These are phyloP conservation scores for Leccinum subtestaceum DNA, from an alignment of 768 basidiomycete genomes.

Conservation along the genomic window DNA sequence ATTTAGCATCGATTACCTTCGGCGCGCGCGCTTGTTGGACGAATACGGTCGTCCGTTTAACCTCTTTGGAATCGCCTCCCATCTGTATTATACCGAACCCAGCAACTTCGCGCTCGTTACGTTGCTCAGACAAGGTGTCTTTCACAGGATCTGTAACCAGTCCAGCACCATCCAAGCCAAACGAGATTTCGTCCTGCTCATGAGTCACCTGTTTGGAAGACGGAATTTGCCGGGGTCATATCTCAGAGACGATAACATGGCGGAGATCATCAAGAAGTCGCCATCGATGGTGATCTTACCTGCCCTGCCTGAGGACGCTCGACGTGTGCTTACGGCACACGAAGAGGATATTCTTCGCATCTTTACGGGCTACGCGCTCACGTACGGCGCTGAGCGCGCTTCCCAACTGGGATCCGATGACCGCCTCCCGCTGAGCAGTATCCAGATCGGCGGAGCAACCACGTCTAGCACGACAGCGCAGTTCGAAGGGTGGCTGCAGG, in stretches of 20 bases:
- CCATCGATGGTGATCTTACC: constrained; percentile 60
- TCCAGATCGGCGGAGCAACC: constrained; percentile 19
- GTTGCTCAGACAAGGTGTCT: constrained; percentile 53
- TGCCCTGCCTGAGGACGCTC: constrained; percentile 41
- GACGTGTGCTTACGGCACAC: constrained; percentile 43
- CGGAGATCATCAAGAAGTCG: constrained; percentile 39
- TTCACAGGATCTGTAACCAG: constrained; percentile 56
- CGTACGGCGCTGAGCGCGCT: constrained; percentile 42
- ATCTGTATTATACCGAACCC: constrained; percentile 65
- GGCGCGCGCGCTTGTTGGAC: constrained; percentile 53
- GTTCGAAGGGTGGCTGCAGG: constrained; percentile 38
- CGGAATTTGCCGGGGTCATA: constrained; percentile 48
- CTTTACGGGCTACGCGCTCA: constrained; percentile 54
- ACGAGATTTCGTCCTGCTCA: constrained; percentile 48
- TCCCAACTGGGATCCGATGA: constrained; percentile 41
- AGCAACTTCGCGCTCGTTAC: constrained; percentile 64
- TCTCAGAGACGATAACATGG: constrained; percentile 35
- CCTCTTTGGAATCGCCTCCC: constrained; percentile 51
- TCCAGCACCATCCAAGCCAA: constrained; percentile 40
- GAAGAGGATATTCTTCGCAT: constrained; percentile 48
- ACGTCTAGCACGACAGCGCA: constrained; percentile 7
- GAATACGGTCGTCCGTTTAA: constrained; percentile 55
- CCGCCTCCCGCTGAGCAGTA: constrained; percentile 48
- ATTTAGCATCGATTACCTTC: constrained; percentile 70
- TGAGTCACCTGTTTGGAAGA: constrained; percentile 69